Base-by-base conservation (phyloP, 768 basidiomycete species). In the Lactifluus hygrophoroides region DNA sequence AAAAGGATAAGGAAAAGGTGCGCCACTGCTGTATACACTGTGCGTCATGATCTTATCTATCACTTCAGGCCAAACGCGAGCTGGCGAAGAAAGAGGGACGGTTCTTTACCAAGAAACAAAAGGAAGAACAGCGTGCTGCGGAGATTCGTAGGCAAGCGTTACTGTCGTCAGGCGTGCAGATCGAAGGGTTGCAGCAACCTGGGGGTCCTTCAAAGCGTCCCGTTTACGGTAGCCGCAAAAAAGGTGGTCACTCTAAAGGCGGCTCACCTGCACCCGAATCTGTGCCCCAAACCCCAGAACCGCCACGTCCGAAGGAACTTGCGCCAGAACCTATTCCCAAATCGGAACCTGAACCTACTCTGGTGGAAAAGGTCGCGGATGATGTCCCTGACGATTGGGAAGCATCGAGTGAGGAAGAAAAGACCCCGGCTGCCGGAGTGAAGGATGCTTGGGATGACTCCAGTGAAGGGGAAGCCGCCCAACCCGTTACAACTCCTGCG, bases 61-160 rank as follows among this genome's bases (percentile, higher is more conserved):
- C 58, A 38, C 38, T 45, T 54, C 67, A 94, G 93, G 86, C 82
- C 45, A 96, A 95, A 72, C 84, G 84, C 51, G 94, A 96, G 66
- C 69, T 88, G 51, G 86, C 89, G 14, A 92, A 89, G 79, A 95
- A 94, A 70, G 94, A 98, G 73, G 96, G 96, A 23, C 83, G 88
- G 46, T 75, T 95, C 25, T 78, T 98, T 50, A 98, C 95, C n/a
- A 94, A 95, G 72, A 96, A 94, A 73, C 94, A 98, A 71, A 95
- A 93, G 72, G 88, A 91, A 67, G 94, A 97, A 70, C 85, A 80
- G 65, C 89, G 88, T 21, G 88, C 85, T 64, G 94, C 92, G 3
- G 94, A 97, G 70, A 82, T 91, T 30, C 85, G 94, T 56, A 89
- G 85, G 69, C 83, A 95, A 69, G 94, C 95, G 2, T 80, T 98